Conservation (phyloP, 2,329 filamentous ascomycete species). For the Pyrenochaeta sp. region DNA sequence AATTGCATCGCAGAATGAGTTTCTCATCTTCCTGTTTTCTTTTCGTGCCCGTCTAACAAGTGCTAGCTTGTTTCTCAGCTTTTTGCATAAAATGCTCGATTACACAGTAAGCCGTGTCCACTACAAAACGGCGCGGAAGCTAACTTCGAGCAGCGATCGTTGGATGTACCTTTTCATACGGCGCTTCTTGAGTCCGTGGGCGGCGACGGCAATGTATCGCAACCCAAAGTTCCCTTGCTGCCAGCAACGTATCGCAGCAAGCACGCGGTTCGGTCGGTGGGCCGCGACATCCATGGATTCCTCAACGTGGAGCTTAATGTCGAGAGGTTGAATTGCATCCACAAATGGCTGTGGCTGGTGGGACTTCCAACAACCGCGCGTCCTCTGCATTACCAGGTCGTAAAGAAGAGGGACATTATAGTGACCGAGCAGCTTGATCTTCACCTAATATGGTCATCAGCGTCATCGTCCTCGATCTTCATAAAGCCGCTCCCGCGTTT, state of each 20-base stretch:
- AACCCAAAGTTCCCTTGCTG: slow-evolving; percentile 10
- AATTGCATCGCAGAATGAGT: background rate
- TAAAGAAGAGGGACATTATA: slow-evolving; percentile 32
- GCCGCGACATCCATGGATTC: slow-evolving; percentile 20
- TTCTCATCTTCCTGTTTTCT: background rate
- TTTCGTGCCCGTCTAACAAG: background rate
- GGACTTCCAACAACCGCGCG: slow-evolving; percentile 28
- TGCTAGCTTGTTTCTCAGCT: background rate
- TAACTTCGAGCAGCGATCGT: slow-evolving; percentile 5
- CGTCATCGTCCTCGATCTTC: slow-evolving; percentile 17
- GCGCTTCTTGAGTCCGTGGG: slow-evolving; percentile 6
- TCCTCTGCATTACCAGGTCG: slow-evolving; percentile 28
- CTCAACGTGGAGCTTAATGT: slow-evolving; percentile 27
- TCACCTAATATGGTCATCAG: slow-evolving; percentile 30
- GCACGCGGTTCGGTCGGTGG: slow-evolving; percentile 22
- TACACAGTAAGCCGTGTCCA: slow-evolving; percentile 8
- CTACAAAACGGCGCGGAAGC: background rate
- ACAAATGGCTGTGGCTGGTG: slow-evolving; percentile 30
- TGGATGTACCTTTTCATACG: slow-evolving; percentile 23
- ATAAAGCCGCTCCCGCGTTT: slow-evolving; percentile 34
- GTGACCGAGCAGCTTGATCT: slow-evolving; percentile 32
- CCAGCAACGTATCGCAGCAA: slow-evolving; percentile 30
- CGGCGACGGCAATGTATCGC: background rate
- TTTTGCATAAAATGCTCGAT: slow-evolving; percentile 5
- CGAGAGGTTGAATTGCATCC: slow-evolving; percentile 23